Percentiles rank a stretch among this genome's conserved stretches.
Evolutionary conservation across 1,284 basidiomycete genomes (phyloP).

Genomic region (Puccinia horiana): DNA sequence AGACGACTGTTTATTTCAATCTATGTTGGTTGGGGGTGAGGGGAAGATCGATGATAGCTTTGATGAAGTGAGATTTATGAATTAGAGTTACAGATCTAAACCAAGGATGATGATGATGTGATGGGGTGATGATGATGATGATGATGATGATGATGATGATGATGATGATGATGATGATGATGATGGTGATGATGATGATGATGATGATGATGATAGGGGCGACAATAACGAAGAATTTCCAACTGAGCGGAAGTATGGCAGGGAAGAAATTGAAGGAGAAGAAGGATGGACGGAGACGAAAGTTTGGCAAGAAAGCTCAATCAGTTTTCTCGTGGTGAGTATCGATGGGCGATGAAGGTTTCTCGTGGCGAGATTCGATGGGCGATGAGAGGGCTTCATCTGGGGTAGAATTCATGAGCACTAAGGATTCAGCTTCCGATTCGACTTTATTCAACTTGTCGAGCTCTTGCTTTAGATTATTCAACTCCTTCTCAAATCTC

Average conservation of each 20-base stretch:
- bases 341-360: neutral
- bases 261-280: neutral
- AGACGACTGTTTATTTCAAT: neutral
- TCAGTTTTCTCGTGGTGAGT: neutral
- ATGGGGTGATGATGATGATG: neutral
- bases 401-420: neutral
- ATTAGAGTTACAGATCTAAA: conserved; percentile 3
- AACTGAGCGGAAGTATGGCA: neutral
- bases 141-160: neutral
- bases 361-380: neutral
- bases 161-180: neutral
- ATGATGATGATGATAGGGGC: neutral
- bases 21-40: neutral
- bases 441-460: conserved; percentile 49
- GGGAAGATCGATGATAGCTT: neutral
- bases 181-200: neutral
- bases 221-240: conserved; percentile 3
- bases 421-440: conserved; percentile 11
- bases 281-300: neutral
- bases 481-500: conserved; percentile 54
- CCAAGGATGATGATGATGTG: neutral
- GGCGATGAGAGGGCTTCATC: neutral
- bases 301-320: neutral
- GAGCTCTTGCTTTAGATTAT: conserved; percentile 54
- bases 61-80: neutral